Conservation (phyloP, 371 early-diverging fungal species). For the Smittium mucronatum region DNA sequence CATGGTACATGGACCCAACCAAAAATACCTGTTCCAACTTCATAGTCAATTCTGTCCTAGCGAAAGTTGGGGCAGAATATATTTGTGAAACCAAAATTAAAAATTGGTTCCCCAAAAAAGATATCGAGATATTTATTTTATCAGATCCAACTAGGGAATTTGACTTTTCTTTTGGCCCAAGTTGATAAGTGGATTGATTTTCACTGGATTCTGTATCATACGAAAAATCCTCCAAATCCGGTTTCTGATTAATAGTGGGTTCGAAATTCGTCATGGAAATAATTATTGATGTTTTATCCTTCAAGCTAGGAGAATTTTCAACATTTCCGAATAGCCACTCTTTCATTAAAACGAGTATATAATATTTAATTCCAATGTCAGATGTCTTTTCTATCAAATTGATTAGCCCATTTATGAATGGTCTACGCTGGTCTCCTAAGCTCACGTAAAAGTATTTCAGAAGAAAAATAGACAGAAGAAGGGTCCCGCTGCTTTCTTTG, state of each 20-base stretch:
- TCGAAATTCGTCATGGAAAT: conserved; percentile 80
- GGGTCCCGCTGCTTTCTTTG: neutral
- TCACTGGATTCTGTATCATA: neutral
- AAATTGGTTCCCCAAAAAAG: conserved; percentile 35
- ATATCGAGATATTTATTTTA: neutral
- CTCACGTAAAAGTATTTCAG: conserved; percentile 62
- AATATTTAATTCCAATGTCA: conserved; percentile 52
- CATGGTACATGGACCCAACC: conserved; percentile 64
- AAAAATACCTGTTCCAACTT: conserved; percentile 88
- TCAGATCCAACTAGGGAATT: neutral
- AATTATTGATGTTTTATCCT: conserved; percentile 85
- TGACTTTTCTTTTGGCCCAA: neutral
- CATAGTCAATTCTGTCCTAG: conserved; percentile 80
- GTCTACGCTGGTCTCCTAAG: conserved; percentile 77
- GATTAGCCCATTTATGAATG: conserved; percentile 65
- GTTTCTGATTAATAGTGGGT: conserved; percentile 31
- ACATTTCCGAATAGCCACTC: conserved; percentile 72
- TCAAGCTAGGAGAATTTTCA: conserved; percentile 86
- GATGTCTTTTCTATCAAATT: conserved; percentile 71
- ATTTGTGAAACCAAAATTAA: conserved; percentile 74
- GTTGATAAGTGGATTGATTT: neutral
- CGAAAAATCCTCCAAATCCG: conserved; percentile 13
- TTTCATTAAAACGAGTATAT: conserved; percentile 66
- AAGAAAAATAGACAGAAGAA: conserved; percentile 36
- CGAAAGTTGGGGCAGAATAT: conserved; percentile 63